phyloP scores from a whole-genome alignment of 2,329 filamentous ascomycete species.

The Aphanocladium album region DNA sequence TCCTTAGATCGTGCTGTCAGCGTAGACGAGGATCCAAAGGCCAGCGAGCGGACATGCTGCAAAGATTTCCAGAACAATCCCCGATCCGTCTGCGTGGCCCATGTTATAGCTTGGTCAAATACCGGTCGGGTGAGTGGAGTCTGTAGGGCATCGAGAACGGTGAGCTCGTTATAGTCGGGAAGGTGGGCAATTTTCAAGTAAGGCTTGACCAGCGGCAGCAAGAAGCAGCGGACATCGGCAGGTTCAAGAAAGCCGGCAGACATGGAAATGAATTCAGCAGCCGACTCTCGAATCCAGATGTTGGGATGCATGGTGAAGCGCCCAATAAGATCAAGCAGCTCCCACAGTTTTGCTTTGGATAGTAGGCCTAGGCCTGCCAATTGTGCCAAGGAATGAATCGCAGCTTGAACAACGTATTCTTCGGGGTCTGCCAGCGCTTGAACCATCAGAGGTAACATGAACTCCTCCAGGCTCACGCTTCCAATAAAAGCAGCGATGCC shows the following conservation, averaged over 20 bases:
- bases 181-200: conserved; percentile 73
- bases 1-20: conserved; percentile 53
- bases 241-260: conserved; percentile 69
- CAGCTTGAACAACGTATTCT: conserved; percentile 89
- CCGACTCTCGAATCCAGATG: conserved; percentile 88
- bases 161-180: conserved; percentile 62
- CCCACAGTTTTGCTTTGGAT: conserved; percentile 78
- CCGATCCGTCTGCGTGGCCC: conserved; percentile 76
- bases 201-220: conserved; percentile 73
- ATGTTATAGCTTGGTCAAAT: conserved; percentile 78
- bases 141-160: conserved; percentile 76
- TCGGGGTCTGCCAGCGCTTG: conserved; percentile 90
- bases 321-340: conserved; percentile 75
- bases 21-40: conserved; percentile 57
- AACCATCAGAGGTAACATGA: conserved; percentile 91
- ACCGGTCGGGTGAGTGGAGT: conserved; percentile 73
- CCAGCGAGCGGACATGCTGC: conserved; percentile 57
- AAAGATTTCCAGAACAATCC: conserved; percentile 84
- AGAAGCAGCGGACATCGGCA: conserved; percentile 78
- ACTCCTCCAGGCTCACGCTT: conserved; percentile 84
- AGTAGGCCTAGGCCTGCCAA: conserved; percentile 86
- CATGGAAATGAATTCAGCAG: conserved; percentile 75
- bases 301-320: conserved; percentile 93
- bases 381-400: conserved; percentile 79
- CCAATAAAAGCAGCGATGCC: conserved; percentile 89